Evolutionary conservation across 306 rosid species (phyloP).

Genomic region (Gillenia trifoliata): DNA sequence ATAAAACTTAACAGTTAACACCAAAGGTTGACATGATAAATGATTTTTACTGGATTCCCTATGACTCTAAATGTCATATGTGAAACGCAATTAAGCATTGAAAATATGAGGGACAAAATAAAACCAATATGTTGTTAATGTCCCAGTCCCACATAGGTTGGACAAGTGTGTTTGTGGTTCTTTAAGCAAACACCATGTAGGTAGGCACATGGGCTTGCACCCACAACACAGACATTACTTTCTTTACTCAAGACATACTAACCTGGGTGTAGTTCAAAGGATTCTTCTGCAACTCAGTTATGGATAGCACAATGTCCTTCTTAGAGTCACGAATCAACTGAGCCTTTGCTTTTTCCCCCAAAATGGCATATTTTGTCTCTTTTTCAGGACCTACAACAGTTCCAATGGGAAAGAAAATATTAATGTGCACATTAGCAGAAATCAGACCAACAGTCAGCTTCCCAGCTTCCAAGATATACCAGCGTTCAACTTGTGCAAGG

Average conservation of each 20-base stretch:
- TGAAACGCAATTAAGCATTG: neutral
- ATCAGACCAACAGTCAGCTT: slow-evolving; percentile 6
- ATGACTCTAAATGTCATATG: neutral
- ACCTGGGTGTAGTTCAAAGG: slow-evolving; percentile 89
- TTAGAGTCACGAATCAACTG: slow-evolving; percentile 88
- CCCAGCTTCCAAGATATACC: slow-evolving; percentile 47
- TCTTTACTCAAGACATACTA: slow-evolving; percentile 13
- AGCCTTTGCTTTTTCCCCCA: slow-evolving; percentile 97
- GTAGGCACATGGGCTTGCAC: neutral
- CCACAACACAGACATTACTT: too few relatives aligned
- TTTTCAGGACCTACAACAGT: slow-evolving; percentile 67
- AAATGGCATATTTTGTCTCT: slow-evolving; percentile 65
- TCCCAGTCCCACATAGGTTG: neutral
- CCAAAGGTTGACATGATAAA: neutral
- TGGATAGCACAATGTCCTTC: slow-evolving; percentile 49
- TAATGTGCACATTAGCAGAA: neutral
- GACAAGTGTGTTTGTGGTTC: neutral
- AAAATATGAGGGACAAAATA: neutral
- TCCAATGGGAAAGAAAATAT: neutral
- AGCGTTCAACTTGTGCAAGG: slow-evolving; percentile 47
- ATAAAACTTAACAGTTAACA: neutral
- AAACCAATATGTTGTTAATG: neutral
- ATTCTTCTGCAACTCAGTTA: slow-evolving; percentile 89
- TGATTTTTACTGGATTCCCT: neutral
- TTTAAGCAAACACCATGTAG: neutral